A percentile compares a stretch with the other conserved stretches of the same genome.
These are phyloP conservation scores for Cryptomeria japonica DNA, from an alignment of 75 land plant species.

Conservation along the genomic window DNA sequence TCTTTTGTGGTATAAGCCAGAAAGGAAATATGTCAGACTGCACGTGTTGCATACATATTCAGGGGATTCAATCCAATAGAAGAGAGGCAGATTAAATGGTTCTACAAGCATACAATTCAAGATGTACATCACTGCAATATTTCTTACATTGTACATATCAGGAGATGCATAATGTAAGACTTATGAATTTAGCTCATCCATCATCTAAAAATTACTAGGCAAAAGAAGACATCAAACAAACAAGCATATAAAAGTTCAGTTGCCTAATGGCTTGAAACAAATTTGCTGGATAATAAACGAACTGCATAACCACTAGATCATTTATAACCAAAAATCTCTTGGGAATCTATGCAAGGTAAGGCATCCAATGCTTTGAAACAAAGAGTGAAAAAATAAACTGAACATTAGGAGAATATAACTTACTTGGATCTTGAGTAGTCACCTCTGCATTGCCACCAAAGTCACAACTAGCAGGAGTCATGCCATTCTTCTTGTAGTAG, in stretches of 20 bases:
- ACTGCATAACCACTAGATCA: background rate
- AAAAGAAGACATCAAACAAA: background rate
- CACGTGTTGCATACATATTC: background rate
- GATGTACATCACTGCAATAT: background rate
- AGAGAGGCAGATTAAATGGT: background rate
- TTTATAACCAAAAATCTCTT: background rate
- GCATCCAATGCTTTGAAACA: background rate
- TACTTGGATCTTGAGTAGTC: constrained; percentile 70
- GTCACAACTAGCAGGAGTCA: constrained; percentile 41
- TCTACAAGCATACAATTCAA: background rate
- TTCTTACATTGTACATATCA: background rate
- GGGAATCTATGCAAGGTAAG: background rate
- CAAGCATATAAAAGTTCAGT: background rate
- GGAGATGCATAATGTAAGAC: background rate
- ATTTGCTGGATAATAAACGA: background rate
- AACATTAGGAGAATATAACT: constrained; percentile 11
- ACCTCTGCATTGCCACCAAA: constrained; percentile 63
- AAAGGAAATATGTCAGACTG: background rate
- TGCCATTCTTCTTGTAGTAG: constrained; percentile 57
- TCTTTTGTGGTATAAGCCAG: background rate
- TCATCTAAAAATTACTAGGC: background rate
- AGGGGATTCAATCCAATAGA: background rate
- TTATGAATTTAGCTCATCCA: background rate
- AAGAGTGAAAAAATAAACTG: background rate
- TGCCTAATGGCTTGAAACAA: background rate